Base-by-base conservation (phyloP, 1,284 basidiomycete species). In the Ustilago crameri region DNA sequence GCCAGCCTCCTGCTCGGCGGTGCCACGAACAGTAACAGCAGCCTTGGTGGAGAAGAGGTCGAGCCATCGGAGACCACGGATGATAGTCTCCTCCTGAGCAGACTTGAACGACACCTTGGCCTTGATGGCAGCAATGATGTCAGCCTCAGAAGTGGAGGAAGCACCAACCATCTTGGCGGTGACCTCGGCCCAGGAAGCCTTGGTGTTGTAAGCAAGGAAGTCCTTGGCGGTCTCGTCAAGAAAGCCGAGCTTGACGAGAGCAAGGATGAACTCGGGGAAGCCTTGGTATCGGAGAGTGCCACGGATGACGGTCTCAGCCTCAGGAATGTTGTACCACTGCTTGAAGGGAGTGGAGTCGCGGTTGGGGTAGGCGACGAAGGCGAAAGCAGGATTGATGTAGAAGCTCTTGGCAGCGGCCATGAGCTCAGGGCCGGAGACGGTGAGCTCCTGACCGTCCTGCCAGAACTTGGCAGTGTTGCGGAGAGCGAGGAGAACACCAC, bases 281-380 rank as follows among this genome's bases (percentile, higher is more conserved):
- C 95, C 95, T 83, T 95, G 93, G 87, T 95, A 98, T 81, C 96
- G 88, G 83, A 98, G 87, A 8, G 96, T 98, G 44, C 96, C 95
- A 46, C 96, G 89, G 60, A 97, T 88, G 60, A 95, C 88, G 10
- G 93, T 95, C 86, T 97, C 89, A 17, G 92, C 93, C 85, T 98
- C 95, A 17, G 93, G 92, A 76, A 99, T 96, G 77, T 88, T 86
- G 87, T 99, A 99, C 83, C 88, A 88, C 30, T 87, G 85, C 2
- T 88, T 88, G 89, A 95, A 98, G 7, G 91, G 90, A 14, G 90
- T 89, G 23, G 93, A 95, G 86, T 99, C 91, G 37, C 96, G 90
- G 88, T 99, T 98, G 61, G 95, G 95, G 87, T 98, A 99, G 43
- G 91, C 92, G 75, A 98, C 94, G 82, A 98, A 97, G 10, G 93